Base-by-base conservation (phyloP, 495 filamentous ascomycete genomes). In the Penicillium manginii region DNA sequence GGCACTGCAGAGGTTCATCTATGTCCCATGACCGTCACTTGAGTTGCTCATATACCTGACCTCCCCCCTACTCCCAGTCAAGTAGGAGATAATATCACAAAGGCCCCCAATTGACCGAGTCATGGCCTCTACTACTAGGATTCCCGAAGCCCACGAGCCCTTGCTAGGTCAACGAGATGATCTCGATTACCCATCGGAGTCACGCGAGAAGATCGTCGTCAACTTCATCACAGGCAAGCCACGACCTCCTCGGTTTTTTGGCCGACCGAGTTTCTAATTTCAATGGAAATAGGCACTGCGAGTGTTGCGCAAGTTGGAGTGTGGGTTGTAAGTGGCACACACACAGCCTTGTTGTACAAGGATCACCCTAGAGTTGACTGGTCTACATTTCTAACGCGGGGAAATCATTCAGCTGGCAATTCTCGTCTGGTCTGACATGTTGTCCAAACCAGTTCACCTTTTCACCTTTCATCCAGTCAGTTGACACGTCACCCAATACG, bases 401-500 rank as follows among this genome's bases (percentile, higher is more conserved):
- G 17, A 18, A 43, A 19, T 29, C 29, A 31, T 35, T 17, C 33
- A 96, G 82, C 83, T 96, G 48, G 77, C 84, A 26, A 83, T 81
- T 18, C 81, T 91, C 26, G 79, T 96, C 61, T 96, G 88, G 88
- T 83, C 85, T 29, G 82, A 79, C 55, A 80, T 96, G 61, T 84
- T 96, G 69, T 80, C 84, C 23, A 73, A 85, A 31, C 77, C 81
- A 18, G 63, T 89, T 32, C 83, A 88, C 0, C 80, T 96, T 55
- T 93, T 98, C 78, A 88, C 90, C 4, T 82, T 88, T 0, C 93
- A 98, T 76, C 93, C 93, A 8, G 85, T 87, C 73, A 63, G 80
- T 67, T 21, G 0, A 37, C 21, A 15, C 33, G 18, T 15, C 11
- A 15, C n/a, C 8, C 49, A 42, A 19, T 45, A 4, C 11, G 39